Evolutionary conservation across 2,329 filamentous ascomycete genomes (phyloP).

Genomic region (Penicillium brasilianum): DNA sequence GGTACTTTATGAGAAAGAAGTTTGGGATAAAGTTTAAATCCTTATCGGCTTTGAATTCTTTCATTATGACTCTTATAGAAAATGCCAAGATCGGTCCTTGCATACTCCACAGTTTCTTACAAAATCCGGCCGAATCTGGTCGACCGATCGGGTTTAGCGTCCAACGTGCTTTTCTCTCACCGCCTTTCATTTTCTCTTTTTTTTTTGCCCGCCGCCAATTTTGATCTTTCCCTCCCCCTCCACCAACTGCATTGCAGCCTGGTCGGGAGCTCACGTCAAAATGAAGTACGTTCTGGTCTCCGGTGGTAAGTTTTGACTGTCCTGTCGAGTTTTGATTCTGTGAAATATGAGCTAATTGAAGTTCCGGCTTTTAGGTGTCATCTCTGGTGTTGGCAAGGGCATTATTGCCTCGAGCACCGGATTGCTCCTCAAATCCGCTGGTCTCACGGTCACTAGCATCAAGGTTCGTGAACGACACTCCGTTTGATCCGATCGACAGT

Average conservation of each 20-base stretch:
- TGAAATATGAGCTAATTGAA: conserved; percentile 14
- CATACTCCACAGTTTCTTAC: neutral
- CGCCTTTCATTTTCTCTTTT: conserved; percentile 13
- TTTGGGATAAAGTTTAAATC: neutral
- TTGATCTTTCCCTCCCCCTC: conserved; percentile 8
- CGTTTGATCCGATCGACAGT: neutral
- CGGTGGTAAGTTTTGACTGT: conserved; percentile 62
- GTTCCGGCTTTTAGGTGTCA: conserved; percentile 45
- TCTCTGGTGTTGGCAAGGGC: conserved; percentile 62
- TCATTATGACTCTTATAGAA: neutral
- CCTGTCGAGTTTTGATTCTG: neutral
- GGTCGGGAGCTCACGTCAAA: conserved; percentile 40
- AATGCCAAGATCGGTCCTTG: neutral
- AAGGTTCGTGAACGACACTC: conserved; percentile 30
- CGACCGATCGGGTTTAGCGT: conserved; percentile 11
- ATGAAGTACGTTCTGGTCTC: conserved; percentile 86
- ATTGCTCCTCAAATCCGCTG: conserved; percentile 37
- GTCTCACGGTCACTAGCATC: conserved; percentile 38
- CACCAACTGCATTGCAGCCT: conserved; percentile 10
- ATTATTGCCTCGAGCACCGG: conserved; percentile 64
- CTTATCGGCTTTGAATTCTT: neutral
- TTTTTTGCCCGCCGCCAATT: conserved; percentile 10
- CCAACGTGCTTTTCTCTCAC: conserved; percentile 4
- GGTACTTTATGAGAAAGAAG: no score
- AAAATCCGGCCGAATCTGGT: neutral